phyloP scores from a whole-genome alignment of 805 yeast genomes.

The Myxozyma melibiosi region DNA sequence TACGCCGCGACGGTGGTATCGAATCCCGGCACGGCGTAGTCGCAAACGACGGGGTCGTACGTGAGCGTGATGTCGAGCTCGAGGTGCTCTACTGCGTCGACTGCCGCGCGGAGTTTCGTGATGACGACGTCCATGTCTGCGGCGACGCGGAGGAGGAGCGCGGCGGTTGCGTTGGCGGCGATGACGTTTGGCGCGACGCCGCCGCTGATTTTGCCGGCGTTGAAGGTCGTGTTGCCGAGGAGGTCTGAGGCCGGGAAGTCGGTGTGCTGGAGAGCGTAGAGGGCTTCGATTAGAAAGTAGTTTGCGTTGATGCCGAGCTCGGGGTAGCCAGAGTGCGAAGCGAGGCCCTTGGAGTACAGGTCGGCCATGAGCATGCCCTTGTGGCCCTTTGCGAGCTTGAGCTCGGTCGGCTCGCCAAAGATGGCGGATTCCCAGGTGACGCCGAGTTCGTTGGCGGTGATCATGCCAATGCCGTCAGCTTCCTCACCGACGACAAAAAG shows the following conservation, averaged over 20 bases:
- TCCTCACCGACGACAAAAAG: slow-evolving; percentile 75
- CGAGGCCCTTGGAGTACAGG: slow-evolving; percentile 26
- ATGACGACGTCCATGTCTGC: slow-evolving; percentile 48
- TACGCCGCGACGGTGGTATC: slow-evolving; percentile 55
- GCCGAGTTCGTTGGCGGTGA: slow-evolving; percentile 47
- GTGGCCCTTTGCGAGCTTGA: slow-evolving; percentile 68
- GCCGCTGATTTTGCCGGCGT: slow-evolving; percentile 58
- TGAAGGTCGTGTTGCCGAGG: slow-evolving; percentile 64
- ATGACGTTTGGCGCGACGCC: slow-evolving; percentile 71
- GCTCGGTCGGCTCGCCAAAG: slow-evolving; percentile 77
- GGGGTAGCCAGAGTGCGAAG: slow-evolving; percentile 67
- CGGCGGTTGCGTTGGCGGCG: slow-evolving; percentile 59
- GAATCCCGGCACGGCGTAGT: slow-evolving; percentile 66
- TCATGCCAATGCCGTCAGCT: slow-evolving; percentile 66
- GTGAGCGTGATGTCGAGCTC: slow-evolving; percentile 32
- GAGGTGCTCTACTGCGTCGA: slow-evolving; percentile 38
- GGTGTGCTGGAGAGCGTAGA: slow-evolving; percentile 49
- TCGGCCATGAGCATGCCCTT: slow-evolving; percentile 42
- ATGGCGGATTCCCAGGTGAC: slow-evolving; percentile 59
- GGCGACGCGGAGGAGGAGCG: slow-evolving; percentile 57
- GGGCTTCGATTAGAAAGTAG: slow-evolving; percentile 54
- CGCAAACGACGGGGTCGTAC: slow-evolving; percentile 49
- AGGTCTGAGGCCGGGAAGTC: slow-evolving; percentile 55
- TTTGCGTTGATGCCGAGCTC: slow-evolving; percentile 66
- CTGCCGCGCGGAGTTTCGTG: slow-evolving; percentile 43